Conservation (phyloP, 352 stramenopile species). For the Globisporangium paroecandrum region DNA sequence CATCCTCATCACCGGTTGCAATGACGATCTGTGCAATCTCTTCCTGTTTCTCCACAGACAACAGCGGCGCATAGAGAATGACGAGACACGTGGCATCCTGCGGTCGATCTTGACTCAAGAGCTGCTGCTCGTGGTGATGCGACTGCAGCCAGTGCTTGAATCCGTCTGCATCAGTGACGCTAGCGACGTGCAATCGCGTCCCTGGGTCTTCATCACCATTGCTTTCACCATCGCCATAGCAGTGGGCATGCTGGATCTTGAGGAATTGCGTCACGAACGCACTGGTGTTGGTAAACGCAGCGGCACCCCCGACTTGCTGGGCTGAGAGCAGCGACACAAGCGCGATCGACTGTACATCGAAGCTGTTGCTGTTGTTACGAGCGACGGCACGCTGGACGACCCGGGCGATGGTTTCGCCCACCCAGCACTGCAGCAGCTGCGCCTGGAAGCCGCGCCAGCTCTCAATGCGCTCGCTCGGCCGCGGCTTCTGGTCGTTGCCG, state of each 20-base stretch:
- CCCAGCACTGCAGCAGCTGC: slow-evolving; percentile 39
- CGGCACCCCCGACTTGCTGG: background rate
- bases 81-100: slow-evolving; percentile 7
- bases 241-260: background rate
- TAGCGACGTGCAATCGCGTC: background rate
- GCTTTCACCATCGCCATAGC: background rate
- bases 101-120: background rate
- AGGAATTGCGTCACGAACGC: slow-evolving; percentile 10
- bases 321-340: slow-evolving; percentile 25
- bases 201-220: background rate
- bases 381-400: slow-evolving; percentile 25
- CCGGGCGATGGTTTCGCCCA: slow-evolving; percentile 33
- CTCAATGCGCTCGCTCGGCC: background rate
- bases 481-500: background rate
- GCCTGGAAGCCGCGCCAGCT: slow-evolving; percentile 17
- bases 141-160: slow-evolving; percentile 11
- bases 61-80: slow-evolving; percentile 10
- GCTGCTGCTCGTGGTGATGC: slow-evolving; percentile 7
- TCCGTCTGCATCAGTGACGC: background rate
- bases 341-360: background rate
- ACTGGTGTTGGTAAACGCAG: slow-evolving; percentile 3
- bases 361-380: background rate
- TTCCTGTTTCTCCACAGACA: background rate
- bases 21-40: slow-evolving; percentile 1
- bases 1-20: background rate